phyloP scores from a whole-genome alignment of 2,329 filamentous ascomycete genomes.

The Trichoderma gracile region DNA sequence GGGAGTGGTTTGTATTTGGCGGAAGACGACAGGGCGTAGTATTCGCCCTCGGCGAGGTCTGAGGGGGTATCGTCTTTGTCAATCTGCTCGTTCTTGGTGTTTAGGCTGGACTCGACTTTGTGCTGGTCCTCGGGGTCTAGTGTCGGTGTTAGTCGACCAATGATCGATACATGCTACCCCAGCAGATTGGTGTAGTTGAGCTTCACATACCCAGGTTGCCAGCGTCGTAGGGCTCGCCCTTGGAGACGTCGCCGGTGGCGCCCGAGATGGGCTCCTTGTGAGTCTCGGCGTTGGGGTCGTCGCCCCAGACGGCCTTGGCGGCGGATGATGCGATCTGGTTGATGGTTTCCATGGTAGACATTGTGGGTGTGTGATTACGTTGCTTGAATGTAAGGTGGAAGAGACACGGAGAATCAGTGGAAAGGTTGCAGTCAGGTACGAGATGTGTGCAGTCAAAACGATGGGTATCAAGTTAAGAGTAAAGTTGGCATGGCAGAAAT shows the following conservation, averaged over 20 bases:
- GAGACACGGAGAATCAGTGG: no score
- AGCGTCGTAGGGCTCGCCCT: slow-evolving; percentile 73
- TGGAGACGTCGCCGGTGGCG: slow-evolving; percentile 63
- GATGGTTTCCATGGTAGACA: slow-evolving; percentile 61
- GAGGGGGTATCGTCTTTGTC: background rate
- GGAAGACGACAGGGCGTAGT: background rate
- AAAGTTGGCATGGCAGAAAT: background rate
- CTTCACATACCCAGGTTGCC: slow-evolving; percentile 64
- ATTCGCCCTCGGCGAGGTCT: background rate
- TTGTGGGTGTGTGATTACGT: background rate
- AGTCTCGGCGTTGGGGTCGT: slow-evolving; percentile 38
- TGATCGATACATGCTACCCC: background rate
- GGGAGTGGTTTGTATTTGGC: background rate
- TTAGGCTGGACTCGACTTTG: slow-evolving; percentile 23
- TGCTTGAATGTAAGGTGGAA: background rate
- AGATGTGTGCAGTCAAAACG: background rate
- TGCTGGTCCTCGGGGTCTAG: slow-evolving; percentile 19
- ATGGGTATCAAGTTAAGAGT: background rate
- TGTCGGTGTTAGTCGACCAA: background rate
- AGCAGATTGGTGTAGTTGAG: background rate
- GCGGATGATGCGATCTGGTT: slow-evolving; percentile 52
- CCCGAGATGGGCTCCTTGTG: slow-evolving; percentile 71
- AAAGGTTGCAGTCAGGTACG: no score
- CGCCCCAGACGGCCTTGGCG: slow-evolving; percentile 48
- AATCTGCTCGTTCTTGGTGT: background rate